Evolutionary conservation across 2,329 filamentous ascomycete genomes (phyloP), one percentile per base, ranked within the genome.

Genomic region (Achaetomium macrosporum): DNA sequence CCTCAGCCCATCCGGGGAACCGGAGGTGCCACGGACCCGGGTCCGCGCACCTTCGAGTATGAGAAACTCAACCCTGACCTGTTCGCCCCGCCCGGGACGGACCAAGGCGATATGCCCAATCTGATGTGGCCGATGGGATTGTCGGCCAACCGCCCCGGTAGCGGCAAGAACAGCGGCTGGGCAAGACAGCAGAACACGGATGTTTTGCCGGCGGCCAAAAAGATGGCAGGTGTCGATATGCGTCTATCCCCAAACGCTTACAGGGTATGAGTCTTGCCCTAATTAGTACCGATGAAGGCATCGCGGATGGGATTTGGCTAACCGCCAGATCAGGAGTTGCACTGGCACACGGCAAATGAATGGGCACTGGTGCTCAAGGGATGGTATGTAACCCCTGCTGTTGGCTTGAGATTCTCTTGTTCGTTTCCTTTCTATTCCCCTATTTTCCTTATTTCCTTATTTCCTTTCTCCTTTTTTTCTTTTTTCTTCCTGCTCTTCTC

Each of bases 151-250:
- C 68, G 74, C 20, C 63, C 72, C n/a, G 76, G 76, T 8, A 65
- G 65, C 25, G 65, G 73, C 15, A 58, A 65, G 36, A 57, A 67
- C 40, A 66, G 77, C 0, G 80, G 79, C 15, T 83, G 73, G 78
- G 73, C 77, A 37, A 68, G 77, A 2, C 73, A 81, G 63, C 76
- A 81, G 63, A 81, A 81, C 59, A 66, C 61, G 0, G 65, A 65
- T 1, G 75, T 78, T 10, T 70, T 83, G 53, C 79, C 80, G 2
- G 54, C 62, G 0, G 71, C 76, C 7, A 75, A 66, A 3, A 68
- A 65, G 13, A 81, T 82, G 76, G 78, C 79, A 0, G 79, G 78
- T 41, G 79, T 82, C 0, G 74, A 82, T 57, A 82, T 82, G 79
- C 73, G 77, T 39, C 70, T 83, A 1, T 73, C 72, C n/a, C 73